Evolutionary conservation across 192 early-diverging fungal species (phyloP), one percentile per base, ranked within the genome.

Genomic region (Rhizophagus clarus): DNA sequence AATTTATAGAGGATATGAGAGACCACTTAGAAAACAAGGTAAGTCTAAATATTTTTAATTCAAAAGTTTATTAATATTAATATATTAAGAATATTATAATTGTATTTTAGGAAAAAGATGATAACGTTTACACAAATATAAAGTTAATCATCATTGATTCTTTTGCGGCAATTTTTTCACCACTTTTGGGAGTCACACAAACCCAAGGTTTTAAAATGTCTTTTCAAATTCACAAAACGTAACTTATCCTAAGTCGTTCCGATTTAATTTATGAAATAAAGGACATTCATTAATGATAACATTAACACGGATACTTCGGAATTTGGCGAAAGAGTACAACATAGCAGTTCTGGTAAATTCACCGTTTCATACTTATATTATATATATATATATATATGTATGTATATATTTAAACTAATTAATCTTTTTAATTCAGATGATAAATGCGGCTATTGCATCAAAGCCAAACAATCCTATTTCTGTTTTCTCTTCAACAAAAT

Each of bases 141-240:
- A 74, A 74, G 56, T 56, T 74, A 74, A 74, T 74, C 12, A 47
- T 74, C 28, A 56, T 74, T 14, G 72, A 74, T 56, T 74, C 72
- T 24, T 22, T 74, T 3, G 7, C 72, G 8, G 22, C 72, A 17
- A n/a, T 74, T 34, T 60, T 74, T 28, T 26, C 47, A 31, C 68
- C 68, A n/a, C 31, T 70, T 70, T 40, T 70, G 37, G 68, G 68
- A n/a, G 32, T 40, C n/a, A 26, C 29, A 5, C 63, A 26, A 29
- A 66, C 29, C 17, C 24, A 66, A 66, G 29, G 63, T 26, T 66
- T 66, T 9, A 66, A 66, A 17, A 12, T 29, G 3, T 31, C 15
- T 26, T 66, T 31, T 31, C 28, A 66, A 31, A 31, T 29, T 26
- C 37, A 40, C 17, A n/a, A 69, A 42, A 11, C 9, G 8, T 42